A percentile compares a stretch with the other conserved stretches of the same genome.
phyloP scores from a whole-genome alignment of 1,139 yeast species.

The Protomyces lactucae-debilis region DNA sequence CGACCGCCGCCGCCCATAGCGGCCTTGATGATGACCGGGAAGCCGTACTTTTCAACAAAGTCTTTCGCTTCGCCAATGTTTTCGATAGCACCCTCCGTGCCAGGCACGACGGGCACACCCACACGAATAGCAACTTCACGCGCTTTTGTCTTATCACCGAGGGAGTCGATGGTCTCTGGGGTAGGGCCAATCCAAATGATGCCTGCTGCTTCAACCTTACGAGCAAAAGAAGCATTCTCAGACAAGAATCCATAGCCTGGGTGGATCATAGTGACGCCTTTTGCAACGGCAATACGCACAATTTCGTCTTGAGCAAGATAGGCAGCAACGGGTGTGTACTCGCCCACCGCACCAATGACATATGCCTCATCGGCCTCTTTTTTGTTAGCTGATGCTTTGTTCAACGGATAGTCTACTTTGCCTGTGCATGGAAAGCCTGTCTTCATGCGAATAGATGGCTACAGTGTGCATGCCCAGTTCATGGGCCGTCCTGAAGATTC shows the following conservation, averaged over 20 bases:
- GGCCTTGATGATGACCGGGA: conserved; percentile 95
- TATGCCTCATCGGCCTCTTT: conserved; percentile 49
- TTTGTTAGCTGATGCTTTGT: background rate
- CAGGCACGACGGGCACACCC: conserved; percentile 92
- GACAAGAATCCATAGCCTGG: conserved; percentile 98
- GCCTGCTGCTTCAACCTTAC: conserved; percentile 84
- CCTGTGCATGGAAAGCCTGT: conserved; percentile 89
- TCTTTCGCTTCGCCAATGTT: conserved; percentile 67
- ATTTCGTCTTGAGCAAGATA: conserved; percentile 94
- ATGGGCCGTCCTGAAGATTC: conserved; percentile 91
- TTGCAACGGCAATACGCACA: conserved; percentile 79
- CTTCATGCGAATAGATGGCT: conserved; percentile 95
- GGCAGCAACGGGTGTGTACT: conserved; percentile 92
- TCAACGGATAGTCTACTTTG: conserved; percentile 37
- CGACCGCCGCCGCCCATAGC: conserved; percentile 99
- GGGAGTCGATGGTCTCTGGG: conserved; percentile 82
- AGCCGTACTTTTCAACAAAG: conserved; percentile 80
- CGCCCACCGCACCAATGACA: conserved; percentile 83
- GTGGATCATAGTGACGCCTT: conserved; percentile 90
- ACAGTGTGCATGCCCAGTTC: conserved; percentile 97
- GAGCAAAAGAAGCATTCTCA: conserved; percentile 91
- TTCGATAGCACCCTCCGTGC: conserved; percentile 96
- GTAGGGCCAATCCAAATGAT: conserved; percentile 97
- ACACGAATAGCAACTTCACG: conserved; percentile 76
- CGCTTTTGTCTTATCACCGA: conserved; percentile 96